Base-by-base conservation (phyloP, 2,329 filamentous ascomycete genomes). In the Fusarium sp. region DNA sequence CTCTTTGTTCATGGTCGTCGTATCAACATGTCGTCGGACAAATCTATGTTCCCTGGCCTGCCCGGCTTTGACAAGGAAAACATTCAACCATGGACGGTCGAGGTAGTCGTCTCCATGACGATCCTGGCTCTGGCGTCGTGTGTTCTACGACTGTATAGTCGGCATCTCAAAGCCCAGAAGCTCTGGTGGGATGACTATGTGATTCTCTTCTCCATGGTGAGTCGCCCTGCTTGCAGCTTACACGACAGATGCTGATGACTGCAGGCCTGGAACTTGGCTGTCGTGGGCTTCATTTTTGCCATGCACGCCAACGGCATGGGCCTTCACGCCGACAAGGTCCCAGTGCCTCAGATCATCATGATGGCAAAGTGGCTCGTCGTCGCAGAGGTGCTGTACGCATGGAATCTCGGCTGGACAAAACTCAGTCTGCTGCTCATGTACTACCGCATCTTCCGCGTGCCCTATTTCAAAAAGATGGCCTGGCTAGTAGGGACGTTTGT, bases 121-220 rank as follows among this genome's bases (percentile, higher is more conserved):
- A 68, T 75, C 7, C 67, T 82, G 23, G 76, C 79, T 2, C 58
- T 77, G 15, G 33, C 73, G 1, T 68, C 72, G 3, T 77, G 81
- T 11, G 68, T 35, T n/a, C 66, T 82, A 13, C 74, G 80, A 3
- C 45, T 82, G 6, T 49, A 76, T 25, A 77, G 77, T 51, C 77
- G 80, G 10, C 72, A 73, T 44, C 67, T 80, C 39, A 79, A 78
- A 41, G 75, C 69, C 3, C 79, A 80, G 51, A 66, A 69, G 54
- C 65, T 82, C 6, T 82, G 80, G 80, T 81, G 79, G 80, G 80
- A 82, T 70, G 80, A 82, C 65, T 82, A 75, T 66, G 73, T 80
- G 67, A 79, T 82, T 51, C 53, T 82, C 0, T 80, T 77, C 46
- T 81, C 80, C 1, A 78, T 80, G 79, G 79, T 82, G 49, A 56